phyloP scores from a whole-genome alignment of 2,329 filamentous ascomycete genomes.

The Dactylellina sp. region DNA sequence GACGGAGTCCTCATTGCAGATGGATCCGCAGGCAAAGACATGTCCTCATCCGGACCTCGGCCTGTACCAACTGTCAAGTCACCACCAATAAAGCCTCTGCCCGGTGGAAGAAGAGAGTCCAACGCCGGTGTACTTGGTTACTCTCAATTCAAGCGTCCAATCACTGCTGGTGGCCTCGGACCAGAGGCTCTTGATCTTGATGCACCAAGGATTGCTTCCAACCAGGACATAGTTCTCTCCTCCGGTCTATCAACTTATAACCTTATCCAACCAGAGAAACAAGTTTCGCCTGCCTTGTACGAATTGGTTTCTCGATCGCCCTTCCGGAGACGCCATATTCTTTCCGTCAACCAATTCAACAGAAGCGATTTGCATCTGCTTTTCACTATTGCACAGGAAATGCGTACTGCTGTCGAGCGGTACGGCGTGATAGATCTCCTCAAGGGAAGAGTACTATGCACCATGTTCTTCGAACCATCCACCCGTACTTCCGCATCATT shows the following conservation, averaged over 20 bases:
- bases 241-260: conserved; percentile 46
- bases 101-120: conserved; percentile 38
- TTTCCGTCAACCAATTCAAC: conserved; percentile 91
- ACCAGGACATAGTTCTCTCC: conserved; percentile 52
- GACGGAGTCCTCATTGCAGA: conserved; percentile 74
- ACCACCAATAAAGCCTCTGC: conserved; percentile 42
- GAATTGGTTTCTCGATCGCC: conserved; percentile 75
- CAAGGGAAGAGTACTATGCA: conserved; percentile 85
- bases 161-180: conserved; percentile 64
- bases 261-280: conserved; percentile 49
- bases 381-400: conserved; percentile 97
- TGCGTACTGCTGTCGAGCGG: conserved; percentile 93
- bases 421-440: conserved; percentile 89
- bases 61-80: conserved; percentile 57
- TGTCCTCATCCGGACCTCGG: conserved; percentile 73
- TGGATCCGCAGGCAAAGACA: conserved; percentile 75
- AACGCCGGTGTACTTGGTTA: conserved; percentile 26
- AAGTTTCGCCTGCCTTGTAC: conserved; percentile 53
- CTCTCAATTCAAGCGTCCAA: conserved; percentile 71
- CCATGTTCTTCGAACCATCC: conserved; percentile 97
- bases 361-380: conserved; percentile 89
- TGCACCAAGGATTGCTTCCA: conserved; percentile 61
- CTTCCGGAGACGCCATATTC: conserved; percentile 89
- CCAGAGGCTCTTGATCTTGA: conserved; percentile 63
- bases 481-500: conserved; percentile 96